These are phyloP conservation scores for Ganoderma resinaceum DNA, from an alignment of 1,284 basidiomycete species.

Conservation along the genomic window DNA sequence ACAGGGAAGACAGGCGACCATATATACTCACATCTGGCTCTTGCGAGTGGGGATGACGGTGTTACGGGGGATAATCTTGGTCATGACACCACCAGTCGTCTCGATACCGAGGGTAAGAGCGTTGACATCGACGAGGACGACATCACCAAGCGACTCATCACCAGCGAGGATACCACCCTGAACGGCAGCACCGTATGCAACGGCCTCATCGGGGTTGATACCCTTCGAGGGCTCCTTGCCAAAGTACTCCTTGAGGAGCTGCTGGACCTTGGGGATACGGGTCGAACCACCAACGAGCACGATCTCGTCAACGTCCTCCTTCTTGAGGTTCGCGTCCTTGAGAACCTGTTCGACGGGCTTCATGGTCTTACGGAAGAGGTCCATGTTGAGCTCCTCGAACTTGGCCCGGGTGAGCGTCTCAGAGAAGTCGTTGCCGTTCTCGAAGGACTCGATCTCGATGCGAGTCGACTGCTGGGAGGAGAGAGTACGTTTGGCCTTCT, in stretches of 20 bases:
- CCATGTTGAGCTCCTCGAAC: conserved; percentile 99
- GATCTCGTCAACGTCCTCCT: conserved; percentile 95
- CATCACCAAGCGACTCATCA: conserved; percentile 82
- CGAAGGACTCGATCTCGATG: conserved; percentile 87
- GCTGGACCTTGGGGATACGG: conserved; percentile 98
- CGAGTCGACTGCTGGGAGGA: conserved; percentile 78
- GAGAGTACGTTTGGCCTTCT: conserved; percentile 98
- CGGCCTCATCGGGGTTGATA: conserved; percentile 85
- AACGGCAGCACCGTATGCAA: conserved; percentile 81
- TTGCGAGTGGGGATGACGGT: conserved; percentile 99
- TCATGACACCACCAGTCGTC: conserved; percentile 98
- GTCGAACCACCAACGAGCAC: conserved; percentile 97
- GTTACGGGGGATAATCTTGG: conserved; percentile 96
- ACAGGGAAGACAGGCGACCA: background rate
- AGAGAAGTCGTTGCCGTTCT: conserved; percentile 95
- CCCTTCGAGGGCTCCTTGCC: conserved; percentile 93
- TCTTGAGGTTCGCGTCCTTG: conserved; percentile 97
- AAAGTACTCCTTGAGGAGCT: conserved; percentile 95
- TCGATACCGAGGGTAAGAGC: conserved; percentile 97
- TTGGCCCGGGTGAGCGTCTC: conserved; percentile 98
- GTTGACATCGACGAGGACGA: conserved; percentile 96
- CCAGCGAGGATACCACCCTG: conserved; percentile 91
- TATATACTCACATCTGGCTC: conserved; percentile 73
- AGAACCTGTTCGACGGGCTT: conserved; percentile 99
- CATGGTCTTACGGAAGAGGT: conserved; percentile 99